A percentile compares a stretch with the other conserved stretches of the same genome.
These are phyloP conservation scores for Penicillium salamii DNA, from an alignment of 495 filamentous ascomycete genomes.

Conservation along the genomic window DNA sequence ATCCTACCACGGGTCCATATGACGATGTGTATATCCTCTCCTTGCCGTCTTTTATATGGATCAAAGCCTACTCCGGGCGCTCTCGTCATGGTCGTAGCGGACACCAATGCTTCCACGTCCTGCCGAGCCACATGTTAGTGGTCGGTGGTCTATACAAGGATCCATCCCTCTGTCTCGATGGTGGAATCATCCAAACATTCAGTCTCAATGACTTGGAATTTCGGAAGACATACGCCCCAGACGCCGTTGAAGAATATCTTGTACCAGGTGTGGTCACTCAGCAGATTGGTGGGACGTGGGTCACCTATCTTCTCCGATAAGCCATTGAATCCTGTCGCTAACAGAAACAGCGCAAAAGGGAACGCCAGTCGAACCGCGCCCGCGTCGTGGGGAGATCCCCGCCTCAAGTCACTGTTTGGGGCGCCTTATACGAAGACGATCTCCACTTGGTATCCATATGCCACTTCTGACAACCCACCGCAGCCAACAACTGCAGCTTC, in stretches of 20 bases:
- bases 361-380: neutral
- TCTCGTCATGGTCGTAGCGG: slow-evolving; percentile 48
- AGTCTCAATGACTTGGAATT: slow-evolving; percentile 57
- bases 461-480: neutral
- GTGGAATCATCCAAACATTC: slow-evolving; percentile 54
- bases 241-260: slow-evolving; percentile 51
- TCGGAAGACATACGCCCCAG: slow-evolving; percentile 58
- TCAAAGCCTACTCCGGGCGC: slow-evolving; percentile 47
- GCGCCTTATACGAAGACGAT: neutral
- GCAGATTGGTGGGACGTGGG: slow-evolving; percentile 2
- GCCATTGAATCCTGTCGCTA: neutral
- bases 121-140: slow-evolving; percentile 68
- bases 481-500: neutral
- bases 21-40: slow-evolving; percentile 72
- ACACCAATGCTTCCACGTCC: slow-evolving; percentile 62
- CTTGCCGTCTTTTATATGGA: slow-evolving; percentile 71
- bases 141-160: slow-evolving; percentile 52
- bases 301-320: neutral
- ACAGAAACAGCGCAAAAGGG: neutral
- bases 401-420: neutral
- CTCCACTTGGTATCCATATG: neutral
- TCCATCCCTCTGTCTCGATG: slow-evolving; percentile 43
- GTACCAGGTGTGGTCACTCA: slow-evolving; percentile 40
- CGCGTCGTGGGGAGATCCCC: neutral
- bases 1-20: slow-evolving; percentile 29